These are phyloP conservation scores for Taphrina pruni DNA, from an alignment of 1,139 yeast genomes.

Conservation along the genomic window DNA sequence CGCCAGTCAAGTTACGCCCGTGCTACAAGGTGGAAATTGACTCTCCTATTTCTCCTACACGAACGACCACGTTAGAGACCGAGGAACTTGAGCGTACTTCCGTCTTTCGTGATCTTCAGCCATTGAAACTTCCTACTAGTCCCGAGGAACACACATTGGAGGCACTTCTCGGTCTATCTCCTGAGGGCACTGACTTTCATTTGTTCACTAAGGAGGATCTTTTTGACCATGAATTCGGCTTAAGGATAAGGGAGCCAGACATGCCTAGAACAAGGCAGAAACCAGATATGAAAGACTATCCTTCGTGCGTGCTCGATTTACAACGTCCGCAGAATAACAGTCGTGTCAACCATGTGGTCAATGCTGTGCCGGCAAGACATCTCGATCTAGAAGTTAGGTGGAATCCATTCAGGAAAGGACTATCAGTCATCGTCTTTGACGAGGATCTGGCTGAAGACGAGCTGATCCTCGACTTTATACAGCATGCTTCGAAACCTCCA, in stretches of 20 bases:
- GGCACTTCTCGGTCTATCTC: neutral
- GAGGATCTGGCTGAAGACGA: slow-evolving; percentile 2
- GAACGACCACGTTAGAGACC: neutral
- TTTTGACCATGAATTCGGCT: neutral
- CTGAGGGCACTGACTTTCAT: neutral
- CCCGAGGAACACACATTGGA: neutral
- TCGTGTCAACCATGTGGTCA: neutral
- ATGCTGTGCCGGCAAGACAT: slow-evolving; percentile 17
- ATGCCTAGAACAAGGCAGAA: neutral
- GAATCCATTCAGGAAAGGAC: slow-evolving; percentile 5
- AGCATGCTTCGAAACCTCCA: neutral
- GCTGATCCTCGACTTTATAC: slow-evolving; percentile 6
- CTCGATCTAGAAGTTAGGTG: slow-evolving; percentile 6
- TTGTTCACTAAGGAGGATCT: neutral
- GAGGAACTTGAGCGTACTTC: neutral
- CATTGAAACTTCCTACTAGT: neutral
- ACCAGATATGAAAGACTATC: slow-evolving; percentile 1
- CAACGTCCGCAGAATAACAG: neutral
- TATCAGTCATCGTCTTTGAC: neutral
- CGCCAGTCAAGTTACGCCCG: slow-evolving; percentile 1
- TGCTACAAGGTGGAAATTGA: slow-evolving; percentile 2
- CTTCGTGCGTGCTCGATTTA: neutral
- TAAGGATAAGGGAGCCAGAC: slow-evolving; percentile 10
- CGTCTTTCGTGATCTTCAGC: neutral
- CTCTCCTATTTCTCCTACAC: slow-evolving; percentile 10